Percentiles rank a stretch among this genome's conserved stretches.
Conservation (phyloP, 805 yeast genomes). For the Kazachstania africana region DNA sequence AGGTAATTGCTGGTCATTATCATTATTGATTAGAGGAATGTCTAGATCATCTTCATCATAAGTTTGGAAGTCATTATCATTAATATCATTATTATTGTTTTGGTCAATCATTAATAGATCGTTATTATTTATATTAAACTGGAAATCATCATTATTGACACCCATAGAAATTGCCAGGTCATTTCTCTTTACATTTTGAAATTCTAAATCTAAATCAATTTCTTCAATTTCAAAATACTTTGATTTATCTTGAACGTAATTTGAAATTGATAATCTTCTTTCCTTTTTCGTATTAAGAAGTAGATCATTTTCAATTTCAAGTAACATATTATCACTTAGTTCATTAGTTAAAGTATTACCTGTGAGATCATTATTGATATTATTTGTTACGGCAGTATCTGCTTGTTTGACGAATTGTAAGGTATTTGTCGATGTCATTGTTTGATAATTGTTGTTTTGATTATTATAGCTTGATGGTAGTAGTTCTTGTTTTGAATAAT, state of each 20-base stretch:
- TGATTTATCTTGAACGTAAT: neutral
- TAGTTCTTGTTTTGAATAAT: no score
- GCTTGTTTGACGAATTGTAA: no score
- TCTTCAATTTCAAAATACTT: neutral
- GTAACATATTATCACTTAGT: neutral
- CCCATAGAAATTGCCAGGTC: neutral
- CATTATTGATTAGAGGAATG: neutral
- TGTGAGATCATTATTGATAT: slow-evolving; percentile 17
- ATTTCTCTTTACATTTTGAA: neutral
- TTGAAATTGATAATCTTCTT: slow-evolving; percentile 1
- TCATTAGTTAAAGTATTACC: slow-evolving; percentile 21
- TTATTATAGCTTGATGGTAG: no score
- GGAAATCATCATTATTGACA: neutral
- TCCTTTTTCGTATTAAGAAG: neutral
- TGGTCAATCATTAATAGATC: no score
- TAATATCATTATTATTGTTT: no score
- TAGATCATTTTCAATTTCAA: neutral
- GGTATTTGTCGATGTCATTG: no score
- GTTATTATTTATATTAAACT: neutral
- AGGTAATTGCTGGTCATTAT: neutral
- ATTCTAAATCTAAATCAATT: neutral
- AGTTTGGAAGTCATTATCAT: neutral
- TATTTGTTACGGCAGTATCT: neutral
- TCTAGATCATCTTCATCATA: neutral
- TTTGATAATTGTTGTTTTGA: no score